Conservation (phyloP, 345 rosid genomes). For the Eucalyptus marginata region DNA sequence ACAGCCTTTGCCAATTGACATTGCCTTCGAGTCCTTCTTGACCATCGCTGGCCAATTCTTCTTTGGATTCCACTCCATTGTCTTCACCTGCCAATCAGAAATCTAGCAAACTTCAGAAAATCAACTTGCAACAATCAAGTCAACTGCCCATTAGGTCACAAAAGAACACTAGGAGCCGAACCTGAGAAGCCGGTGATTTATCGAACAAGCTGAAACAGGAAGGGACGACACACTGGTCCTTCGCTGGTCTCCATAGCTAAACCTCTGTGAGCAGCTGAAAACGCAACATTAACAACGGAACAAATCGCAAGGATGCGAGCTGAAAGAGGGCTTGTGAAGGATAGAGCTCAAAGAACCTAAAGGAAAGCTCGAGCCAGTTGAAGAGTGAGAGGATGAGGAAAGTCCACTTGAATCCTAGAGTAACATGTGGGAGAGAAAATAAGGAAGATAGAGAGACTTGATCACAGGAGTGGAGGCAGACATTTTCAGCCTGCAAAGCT, state of each 20-base stretch:
- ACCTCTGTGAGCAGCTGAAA: fast-evolving
- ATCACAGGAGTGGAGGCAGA: not conserved
- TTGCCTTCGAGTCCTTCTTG: not conserved
- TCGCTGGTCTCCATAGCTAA: no score
- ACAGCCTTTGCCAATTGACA: not conserved
- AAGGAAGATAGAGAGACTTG: not conserved
- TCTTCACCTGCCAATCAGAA: not conserved
- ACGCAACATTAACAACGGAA: fast-evolving
- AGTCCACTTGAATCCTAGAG: no score
- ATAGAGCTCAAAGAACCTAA: no score
- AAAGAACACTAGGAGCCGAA: no score
- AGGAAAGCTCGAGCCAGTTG: no score
- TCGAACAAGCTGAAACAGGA: fast-evolving
- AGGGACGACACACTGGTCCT: no score
- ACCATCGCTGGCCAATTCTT: fast-evolving
- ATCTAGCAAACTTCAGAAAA: not conserved
- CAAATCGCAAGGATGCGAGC: no score
- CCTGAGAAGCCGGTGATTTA: no score
- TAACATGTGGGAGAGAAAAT: not conserved
- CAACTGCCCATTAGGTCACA: no score
- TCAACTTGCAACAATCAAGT: fast-evolving
- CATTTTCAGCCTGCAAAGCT: not conserved
- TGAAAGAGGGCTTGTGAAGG: no score
- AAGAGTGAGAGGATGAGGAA: no score
- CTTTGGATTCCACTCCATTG: fast-evolving